phyloP scores from a whole-genome alignment of 2,329 filamentous ascomycete genomes.

The Cercospora sesami region DNA sequence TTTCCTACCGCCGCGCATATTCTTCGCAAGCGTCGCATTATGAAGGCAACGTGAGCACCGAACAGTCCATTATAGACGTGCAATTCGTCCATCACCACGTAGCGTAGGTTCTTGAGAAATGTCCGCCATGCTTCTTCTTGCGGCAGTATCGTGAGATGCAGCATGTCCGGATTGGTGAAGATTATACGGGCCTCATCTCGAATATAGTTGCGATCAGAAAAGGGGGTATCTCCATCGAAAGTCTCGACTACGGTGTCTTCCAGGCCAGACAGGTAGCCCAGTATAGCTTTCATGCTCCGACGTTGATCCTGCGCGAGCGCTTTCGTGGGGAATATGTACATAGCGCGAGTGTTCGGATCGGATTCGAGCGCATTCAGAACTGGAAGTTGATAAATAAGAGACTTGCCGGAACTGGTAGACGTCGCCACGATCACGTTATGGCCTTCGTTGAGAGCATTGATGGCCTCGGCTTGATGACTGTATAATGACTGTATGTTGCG shows the following conservation, averaged over 20 bases:
- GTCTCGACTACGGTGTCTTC: constrained; percentile 81
- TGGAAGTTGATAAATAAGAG: constrained; percentile 94
- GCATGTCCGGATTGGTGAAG: constrained; percentile 97
- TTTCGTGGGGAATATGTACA: constrained; percentile 99
- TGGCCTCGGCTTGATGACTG: constrained; percentile 87
- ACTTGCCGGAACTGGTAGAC: constrained; percentile 95
- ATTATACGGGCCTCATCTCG: constrained; percentile 88
- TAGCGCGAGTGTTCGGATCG: constrained; percentile 73
- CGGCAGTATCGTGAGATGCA: constrained; percentile 89
- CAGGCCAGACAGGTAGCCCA: constrained; percentile 75
- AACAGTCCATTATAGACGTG: constrained; percentile 97
- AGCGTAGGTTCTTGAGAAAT: constrained; percentile 85
- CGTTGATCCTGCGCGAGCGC: constrained; percentile 93
- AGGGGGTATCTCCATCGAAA: constrained; percentile 91
- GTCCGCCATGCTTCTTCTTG: constrained; percentile 87
- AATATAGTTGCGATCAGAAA: constrained; percentile 73
- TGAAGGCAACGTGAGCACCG: constrained; percentile 88
- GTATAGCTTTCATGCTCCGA: constrained; percentile 79
- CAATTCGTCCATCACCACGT: constrained; percentile 80
- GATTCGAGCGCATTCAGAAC: constrained; percentile 83
- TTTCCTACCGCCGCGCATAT: constrained; percentile 92
- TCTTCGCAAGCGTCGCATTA: constrained; percentile 84
- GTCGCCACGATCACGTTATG: constrained; percentile 90
- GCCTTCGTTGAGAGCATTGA: constrained; percentile 81
- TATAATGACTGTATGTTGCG: constrained; percentile 84